Base-by-base conservation (phyloP, 2,329 filamentous ascomycete genomes). In the Zopfia rhizophila region DNA sequence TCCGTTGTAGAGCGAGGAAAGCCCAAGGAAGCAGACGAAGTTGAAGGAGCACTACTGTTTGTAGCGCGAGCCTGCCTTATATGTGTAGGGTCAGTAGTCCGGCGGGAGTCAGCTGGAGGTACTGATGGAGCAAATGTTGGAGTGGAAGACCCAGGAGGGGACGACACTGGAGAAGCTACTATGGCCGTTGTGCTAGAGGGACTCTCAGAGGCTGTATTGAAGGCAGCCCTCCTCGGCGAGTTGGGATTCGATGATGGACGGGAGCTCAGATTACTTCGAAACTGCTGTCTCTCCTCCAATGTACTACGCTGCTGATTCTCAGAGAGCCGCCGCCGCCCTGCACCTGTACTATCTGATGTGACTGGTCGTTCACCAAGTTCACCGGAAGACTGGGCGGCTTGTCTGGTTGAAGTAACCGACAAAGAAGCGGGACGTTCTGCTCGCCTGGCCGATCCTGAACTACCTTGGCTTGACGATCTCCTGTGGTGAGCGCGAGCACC, bases 331-430 rank as follows among this genome's bases (percentile, higher is more conserved):
- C 72, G 60, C 36, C 65, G 63, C 29, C 68, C 50, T 49, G 49
- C 60, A 39, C 41, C 32, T 17, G 47, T 44, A n/a, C 16, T 39
- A 7, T 52, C 56, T 5, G 65, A 63, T 3, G 64, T 64, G 17
- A 60, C 53, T 7, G 70, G 66, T 7, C 67, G 56, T 13, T 72
- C 63, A 13, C 70, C 70, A 1, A 91, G 72, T 61, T 91, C 88
- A 2, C 83, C 88, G 33, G 86, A 82, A 13, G 88, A 90, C 16
- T 82, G 80, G 16, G 82, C 76, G 10, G 82, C 80, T 29, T 80
- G 78, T 38, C 78, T 60, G 8, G 41, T 44, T 11, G 67, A 63
- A n/a, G 61, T 46, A n/a, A 58, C 51, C 5, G 53, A 41, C 10
- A 63, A 45, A 27, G 60, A 50, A 29, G 56, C 37, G 30, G 63